Evolutionary conservation across 139 green algal species (phyloP).

Genomic region (Zygnema circumcarinatum): DNA sequence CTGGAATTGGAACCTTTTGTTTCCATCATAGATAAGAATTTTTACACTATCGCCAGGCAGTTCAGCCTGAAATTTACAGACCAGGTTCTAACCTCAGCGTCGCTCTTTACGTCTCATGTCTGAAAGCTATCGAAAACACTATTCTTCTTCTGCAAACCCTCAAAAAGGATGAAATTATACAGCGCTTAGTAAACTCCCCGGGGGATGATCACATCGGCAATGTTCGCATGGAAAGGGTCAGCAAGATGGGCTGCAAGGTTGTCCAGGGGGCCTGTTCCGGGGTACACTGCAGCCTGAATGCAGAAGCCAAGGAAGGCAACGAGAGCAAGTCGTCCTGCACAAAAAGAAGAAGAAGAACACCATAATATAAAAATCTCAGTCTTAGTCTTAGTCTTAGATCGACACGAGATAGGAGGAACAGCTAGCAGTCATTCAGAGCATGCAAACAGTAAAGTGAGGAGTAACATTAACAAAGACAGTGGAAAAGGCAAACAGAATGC

Average conservation of each 20-base stretch:
- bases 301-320: slow-evolving; percentile 54
- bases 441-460: neutral
- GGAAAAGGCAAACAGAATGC: neutral
- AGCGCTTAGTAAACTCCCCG: slow-evolving; percentile 22
- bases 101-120: too few species aligned
- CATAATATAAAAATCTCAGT: neutral
- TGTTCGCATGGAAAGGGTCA: slow-evolving; percentile 85
- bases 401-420: neutral
- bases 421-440: neutral
- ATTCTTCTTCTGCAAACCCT: too few species aligned
- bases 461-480: too few species aligned
- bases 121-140: neutral
- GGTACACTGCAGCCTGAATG: slow-evolving; percentile 36
- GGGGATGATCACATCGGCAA: slow-evolving; percentile 70
- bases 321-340: slow-evolving; percentile 48
- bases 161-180: neutral
- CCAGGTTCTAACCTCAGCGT: neutral
- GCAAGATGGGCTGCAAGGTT: slow-evolving; percentile 74
- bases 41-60: neutral
- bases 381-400: too few species aligned
- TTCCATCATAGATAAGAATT: too few species aligned
- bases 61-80: neutral
- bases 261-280: slow-evolving; percentile 66
- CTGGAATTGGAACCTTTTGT: too few species aligned
- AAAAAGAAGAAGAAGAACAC: slow-evolving; percentile 10